phyloP scores from a whole-genome alignment of 768 basidiomycete species.

The Lactifluus echinatus region DNA sequence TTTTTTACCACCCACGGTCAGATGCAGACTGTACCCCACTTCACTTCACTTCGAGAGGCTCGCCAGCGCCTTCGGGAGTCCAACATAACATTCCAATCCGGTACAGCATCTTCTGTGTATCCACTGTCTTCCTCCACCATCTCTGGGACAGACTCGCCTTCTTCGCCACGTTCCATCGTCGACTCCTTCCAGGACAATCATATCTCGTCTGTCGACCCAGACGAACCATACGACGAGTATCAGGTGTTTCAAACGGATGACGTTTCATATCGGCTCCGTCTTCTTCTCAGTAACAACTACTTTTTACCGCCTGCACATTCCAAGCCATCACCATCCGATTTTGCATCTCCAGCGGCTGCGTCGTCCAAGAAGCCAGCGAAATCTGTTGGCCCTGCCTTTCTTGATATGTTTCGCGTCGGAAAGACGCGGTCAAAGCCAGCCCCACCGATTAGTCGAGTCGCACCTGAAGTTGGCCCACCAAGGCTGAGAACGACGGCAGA shows the following conservation, averaged over 20 bases:
- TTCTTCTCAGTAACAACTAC: conserved; percentile 82
- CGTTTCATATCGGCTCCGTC: conserved; percentile 73
- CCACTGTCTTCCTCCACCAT: conserved; percentile 62
- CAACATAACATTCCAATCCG: conserved; percentile 52
- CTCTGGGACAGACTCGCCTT: conserved; percentile 54
- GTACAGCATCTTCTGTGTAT: conserved; percentile 68
- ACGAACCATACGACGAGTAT: conserved; percentile 22
- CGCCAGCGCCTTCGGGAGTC: conserved; percentile 35
- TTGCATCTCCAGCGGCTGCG: conserved; percentile 35
- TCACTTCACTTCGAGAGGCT: conserved; percentile 20
- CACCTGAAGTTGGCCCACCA: conserved; percentile 29
- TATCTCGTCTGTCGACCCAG: conserved; percentile 25
- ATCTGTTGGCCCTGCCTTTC: conserved; percentile 44
- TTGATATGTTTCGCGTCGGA: conserved; percentile 64
- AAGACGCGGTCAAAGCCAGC: conserved; percentile 58
- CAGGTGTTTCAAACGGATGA: conserved; percentile 50
- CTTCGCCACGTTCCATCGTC: conserved; percentile 52
- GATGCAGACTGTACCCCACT: conserved; percentile 21
- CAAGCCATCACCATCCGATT: conserved; percentile 65
- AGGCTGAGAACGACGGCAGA: conserved; percentile 22
- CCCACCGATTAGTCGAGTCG: conserved; percentile 32
- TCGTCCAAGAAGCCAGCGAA: conserved; percentile 40
- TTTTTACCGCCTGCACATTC: conserved; percentile 83
- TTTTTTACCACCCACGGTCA: conserved; percentile 18
- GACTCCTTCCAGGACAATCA: conserved; percentile 36